phyloP scores from a whole-genome alignment of 192 early-diverging fungal species.

The Coemansia sp. region DNA sequence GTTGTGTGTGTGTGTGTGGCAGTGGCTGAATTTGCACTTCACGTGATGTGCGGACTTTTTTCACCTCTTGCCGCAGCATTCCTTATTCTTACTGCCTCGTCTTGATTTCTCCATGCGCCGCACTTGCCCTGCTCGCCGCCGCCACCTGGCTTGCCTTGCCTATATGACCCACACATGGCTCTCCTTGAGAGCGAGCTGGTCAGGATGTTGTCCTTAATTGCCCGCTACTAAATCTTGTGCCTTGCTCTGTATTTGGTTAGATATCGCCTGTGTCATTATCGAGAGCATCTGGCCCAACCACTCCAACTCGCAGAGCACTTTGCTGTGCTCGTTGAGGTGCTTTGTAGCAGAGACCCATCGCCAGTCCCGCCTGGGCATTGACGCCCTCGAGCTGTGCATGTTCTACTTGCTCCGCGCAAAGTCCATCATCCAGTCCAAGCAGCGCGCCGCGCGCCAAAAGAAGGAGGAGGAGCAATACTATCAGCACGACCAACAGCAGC shows the following conservation, averaged over 20 bases:
- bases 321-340: conserved; percentile 55
- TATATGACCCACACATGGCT: background rate
- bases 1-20: background rate
- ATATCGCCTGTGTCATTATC: conserved; percentile 55
- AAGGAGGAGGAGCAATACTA: conserved; percentile 28
- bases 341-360: conserved; percentile 58
- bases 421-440: conserved; percentile 48
- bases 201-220: background rate
- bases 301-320: conserved; percentile 50
- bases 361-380: conserved; percentile 45
- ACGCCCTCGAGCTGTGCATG: conserved; percentile 55
- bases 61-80: background rate
- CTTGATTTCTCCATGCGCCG: conserved; percentile 13
- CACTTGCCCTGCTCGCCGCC: conserved; percentile 2
- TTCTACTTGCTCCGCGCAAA: conserved; percentile 56
- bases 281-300: conserved; percentile 60
- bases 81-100: background rate
- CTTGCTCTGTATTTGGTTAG: conserved; percentile 22
- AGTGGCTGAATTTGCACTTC: conserved; percentile 39
- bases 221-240: background rate
- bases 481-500: conserved; percentile 8
- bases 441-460: conserved; percentile 33
- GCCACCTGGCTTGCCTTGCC: conserved; percentile 6
- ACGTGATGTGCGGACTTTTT: conserved; percentile 31
- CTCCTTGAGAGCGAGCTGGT: background rate